Conservation (phyloP, 2,329 filamentous ascomycete species). For the Akanthomyces uredinophilus region DNA sequence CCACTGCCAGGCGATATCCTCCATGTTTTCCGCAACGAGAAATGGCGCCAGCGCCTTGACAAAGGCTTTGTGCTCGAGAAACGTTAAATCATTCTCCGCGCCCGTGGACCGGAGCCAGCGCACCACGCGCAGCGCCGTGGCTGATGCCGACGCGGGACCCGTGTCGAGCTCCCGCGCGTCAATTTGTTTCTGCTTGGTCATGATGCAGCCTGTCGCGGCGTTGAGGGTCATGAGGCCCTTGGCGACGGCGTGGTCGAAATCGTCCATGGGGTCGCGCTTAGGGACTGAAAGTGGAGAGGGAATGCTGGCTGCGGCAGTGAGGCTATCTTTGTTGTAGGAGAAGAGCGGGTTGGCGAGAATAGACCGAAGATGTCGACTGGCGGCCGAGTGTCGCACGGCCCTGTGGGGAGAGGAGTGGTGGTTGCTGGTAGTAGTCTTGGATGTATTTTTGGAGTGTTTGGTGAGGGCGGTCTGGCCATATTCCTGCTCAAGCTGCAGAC, state of each 20-base stretch:
- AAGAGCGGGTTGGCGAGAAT: conserved; percentile 56
- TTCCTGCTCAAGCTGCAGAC: conserved; percentile 53
- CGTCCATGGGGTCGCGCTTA: conserved; percentile 44
- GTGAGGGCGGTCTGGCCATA: conserved; percentile 37
- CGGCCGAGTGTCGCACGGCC: conserved; percentile 37
- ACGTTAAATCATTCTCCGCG: conserved; percentile 40
- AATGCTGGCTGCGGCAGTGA: background rate
- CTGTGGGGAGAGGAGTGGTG: background rate
- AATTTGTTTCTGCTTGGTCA: conserved; percentile 41
- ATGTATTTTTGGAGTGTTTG: conserved; percentile 25
- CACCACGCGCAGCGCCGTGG: conserved; percentile 44
- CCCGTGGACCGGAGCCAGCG: conserved; percentile 51
- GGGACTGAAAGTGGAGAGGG: conserved; percentile 7
- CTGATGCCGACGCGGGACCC: conserved; percentile 34
- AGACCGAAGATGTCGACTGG: conserved; percentile 45
- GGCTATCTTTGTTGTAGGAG: conserved; percentile 27
- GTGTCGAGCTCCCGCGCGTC: conserved; percentile 24
- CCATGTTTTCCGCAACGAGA: conserved; percentile 47
- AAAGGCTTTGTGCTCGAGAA: conserved; percentile 37
- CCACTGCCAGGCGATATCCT: conserved; percentile 50
- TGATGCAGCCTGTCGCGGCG: conserved; percentile 50
- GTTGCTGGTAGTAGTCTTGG: conserved; percentile 13
- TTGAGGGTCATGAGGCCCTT: conserved; percentile 51
- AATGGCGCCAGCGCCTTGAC: conserved; percentile 42
- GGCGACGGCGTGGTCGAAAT: conserved; percentile 52